Percentiles rank a stretch among this genome's conserved stretches.
phyloP scores from a whole-genome alignment of 2,329 filamentous ascomycete species.

The Phyllosticta citribraziliensis region DNA sequence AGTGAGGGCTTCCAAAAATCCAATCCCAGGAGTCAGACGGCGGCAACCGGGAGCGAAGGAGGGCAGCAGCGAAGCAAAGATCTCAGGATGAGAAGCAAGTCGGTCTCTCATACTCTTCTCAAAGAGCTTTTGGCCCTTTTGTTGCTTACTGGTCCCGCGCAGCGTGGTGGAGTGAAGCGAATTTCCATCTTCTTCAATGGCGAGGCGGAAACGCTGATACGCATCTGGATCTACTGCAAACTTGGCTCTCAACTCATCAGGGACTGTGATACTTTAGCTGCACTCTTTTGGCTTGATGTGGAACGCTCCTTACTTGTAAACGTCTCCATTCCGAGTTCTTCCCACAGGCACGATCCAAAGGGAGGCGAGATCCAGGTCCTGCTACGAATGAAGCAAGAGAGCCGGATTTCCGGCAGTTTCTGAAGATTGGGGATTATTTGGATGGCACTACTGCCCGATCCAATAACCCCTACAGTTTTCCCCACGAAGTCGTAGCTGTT shows the following conservation, averaged over 20 bases:
- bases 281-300: neutral
- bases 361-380: conserved; percentile 28
- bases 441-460: conserved; percentile 29
- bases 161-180: conserved; percentile 22
- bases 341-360: conserved; percentile 21
- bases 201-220: conserved; percentile 22
- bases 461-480: conserved; percentile 27
- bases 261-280: conserved; percentile 11
- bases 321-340: conserved; percentile 25
- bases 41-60: conserved; percentile 38
- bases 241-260: conserved; percentile 17
- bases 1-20: conserved; percentile 41
- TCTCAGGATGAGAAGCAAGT: conserved; percentile 28
- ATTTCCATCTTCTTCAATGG: conserved; percentile 25
- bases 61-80: conserved; percentile 33
- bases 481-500: conserved; percentile 22
- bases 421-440: conserved; percentile 33
- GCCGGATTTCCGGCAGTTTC: conserved; percentile 21
- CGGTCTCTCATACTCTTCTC: conserved; percentile 32
- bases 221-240: conserved; percentile 21
- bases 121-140: conserved; percentile 27
- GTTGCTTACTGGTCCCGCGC: conserved; percentile 29
- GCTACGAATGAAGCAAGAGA: conserved; percentile 24
- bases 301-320: conserved; percentile 12
- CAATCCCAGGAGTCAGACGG: conserved; percentile 41